A percentile compares a stretch with the other conserved stretches of the same genome.
These are phyloP conservation scores for Botrytis cinerea DNA, from an alignment of 2,329 filamentous ascomycete species.

Conservation along the genomic window DNA sequence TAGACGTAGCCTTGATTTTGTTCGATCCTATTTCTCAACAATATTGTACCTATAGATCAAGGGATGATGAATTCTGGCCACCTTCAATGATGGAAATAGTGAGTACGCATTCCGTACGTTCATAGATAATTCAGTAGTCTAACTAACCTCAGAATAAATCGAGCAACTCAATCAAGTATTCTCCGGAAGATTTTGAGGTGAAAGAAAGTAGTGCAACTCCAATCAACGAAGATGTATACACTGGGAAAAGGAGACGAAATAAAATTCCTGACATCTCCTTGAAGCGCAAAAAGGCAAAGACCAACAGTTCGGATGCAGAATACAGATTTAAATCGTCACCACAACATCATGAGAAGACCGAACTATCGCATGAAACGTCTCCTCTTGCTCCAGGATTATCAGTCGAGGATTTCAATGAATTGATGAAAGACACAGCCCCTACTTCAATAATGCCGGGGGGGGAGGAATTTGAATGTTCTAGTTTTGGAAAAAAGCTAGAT, in stretches of 20 bases:
- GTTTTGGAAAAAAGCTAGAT: neutral
- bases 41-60: neutral
- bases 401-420: neutral
- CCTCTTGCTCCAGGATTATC: neutral
- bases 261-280: neutral
- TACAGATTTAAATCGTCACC: neutral
- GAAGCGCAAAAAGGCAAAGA: neutral
- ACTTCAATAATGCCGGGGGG: neutral
- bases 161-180: neutral
- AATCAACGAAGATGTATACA: neutral
- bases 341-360: neutral
- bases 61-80: neutral
- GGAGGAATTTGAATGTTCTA: neutral
- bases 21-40: neutral
- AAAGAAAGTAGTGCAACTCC: neutral
- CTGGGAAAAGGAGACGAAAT: neutral
- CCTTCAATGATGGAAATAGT: neutral
- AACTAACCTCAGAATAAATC: neutral
- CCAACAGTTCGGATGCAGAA: neutral
- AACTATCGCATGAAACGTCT: neutral
- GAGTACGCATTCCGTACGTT: neutral
- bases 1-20: neutral
- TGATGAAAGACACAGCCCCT: neutral
- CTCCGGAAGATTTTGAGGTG: neutral
- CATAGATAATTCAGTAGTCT: neutral